phyloP scores from a whole-genome alignment of 192 early-diverging fungal genomes.

The Umbelopsis ramanniana region DNA sequence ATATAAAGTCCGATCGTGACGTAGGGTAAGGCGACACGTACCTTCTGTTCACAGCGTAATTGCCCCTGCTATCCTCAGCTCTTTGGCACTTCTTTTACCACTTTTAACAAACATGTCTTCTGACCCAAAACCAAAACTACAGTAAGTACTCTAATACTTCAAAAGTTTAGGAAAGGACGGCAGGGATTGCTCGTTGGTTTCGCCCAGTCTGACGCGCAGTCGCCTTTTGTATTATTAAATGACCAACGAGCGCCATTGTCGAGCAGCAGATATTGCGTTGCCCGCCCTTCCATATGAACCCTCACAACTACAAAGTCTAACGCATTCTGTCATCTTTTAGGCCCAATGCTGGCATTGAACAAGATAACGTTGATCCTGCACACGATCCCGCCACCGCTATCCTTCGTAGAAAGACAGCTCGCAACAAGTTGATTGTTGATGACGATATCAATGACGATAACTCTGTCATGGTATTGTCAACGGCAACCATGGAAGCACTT shows the following conservation, averaged over 20 bases:
- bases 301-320: neutral
- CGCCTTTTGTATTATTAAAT: too few species aligned
- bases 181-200: neutral
- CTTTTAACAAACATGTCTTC: slow-evolving; percentile 4
- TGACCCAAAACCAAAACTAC: slow-evolving; percentile 16
- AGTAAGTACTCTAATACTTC: slow-evolving; percentile 7
- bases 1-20: slow-evolving; percentile 18
- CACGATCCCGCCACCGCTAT: slow-evolving; percentile 95
- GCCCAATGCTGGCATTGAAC: slow-evolving; percentile 58
- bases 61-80: neutral
- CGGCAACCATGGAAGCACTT: slow-evolving; percentile 91
- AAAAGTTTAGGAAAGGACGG: neutral
- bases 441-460: slow-evolving; percentile 98
- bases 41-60: slow-evolving; percentile 2
- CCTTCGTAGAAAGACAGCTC: slow-evolving; percentile 90
- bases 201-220: neutral
- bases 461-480: slow-evolving; percentile 89
- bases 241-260: too few species aligned
- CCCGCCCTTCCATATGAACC: neutral
- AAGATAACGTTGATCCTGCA: slow-evolving; percentile 56
- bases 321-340: slow-evolving; percentile 31
- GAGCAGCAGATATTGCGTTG: neutral
- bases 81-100: slow-evolving; percentile 1
- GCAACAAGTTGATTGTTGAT: slow-evolving; percentile 99
- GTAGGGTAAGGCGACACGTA: slow-evolving; percentile 19